A percentile compares a stretch with the other conserved stretches of the same genome.
Evolutionary conservation across 2,329 filamentous ascomycete species (phyloP).

Genomic region (Venturia effusa): DNA sequence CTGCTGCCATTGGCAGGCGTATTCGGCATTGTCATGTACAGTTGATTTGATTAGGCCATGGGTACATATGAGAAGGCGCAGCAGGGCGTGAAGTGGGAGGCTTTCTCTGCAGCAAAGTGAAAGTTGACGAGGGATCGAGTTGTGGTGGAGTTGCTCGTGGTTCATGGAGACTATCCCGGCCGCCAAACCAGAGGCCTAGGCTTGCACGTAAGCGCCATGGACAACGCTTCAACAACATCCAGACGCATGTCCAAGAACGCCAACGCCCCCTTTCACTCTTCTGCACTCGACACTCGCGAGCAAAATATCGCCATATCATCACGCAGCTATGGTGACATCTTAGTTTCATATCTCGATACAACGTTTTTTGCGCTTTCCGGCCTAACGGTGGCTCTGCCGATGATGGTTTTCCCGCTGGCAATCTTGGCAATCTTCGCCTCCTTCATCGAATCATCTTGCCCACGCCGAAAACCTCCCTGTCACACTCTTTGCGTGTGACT

Average conservation of each 20-base stretch:
- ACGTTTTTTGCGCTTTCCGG: not conserved
- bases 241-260: not conserved
- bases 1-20: no score
- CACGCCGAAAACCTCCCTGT: not conserved
- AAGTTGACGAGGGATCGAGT: no score
- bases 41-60: no score
- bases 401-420: not conserved
- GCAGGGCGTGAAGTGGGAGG: no score
- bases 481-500: not conserved
- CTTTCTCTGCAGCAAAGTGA: no score
- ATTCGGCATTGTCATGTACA: no score
- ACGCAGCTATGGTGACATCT: not conserved
- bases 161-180: no score
- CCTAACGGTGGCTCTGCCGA: not conserved
- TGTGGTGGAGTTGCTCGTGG: no score
- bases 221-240: not conserved
- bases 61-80: no score
- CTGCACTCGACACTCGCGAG: not conserved
- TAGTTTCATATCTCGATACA: constrained; percentile 1
- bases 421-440: not conserved
- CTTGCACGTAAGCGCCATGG: constrained; percentile 2
- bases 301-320: not conserved
- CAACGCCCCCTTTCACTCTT: not conserved
- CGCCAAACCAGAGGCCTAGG: no score
- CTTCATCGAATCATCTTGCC: not conserved